Base-by-base conservation (phyloP, 2,329 filamentous ascomycete genomes). In the Diplodia mutila region DNA sequence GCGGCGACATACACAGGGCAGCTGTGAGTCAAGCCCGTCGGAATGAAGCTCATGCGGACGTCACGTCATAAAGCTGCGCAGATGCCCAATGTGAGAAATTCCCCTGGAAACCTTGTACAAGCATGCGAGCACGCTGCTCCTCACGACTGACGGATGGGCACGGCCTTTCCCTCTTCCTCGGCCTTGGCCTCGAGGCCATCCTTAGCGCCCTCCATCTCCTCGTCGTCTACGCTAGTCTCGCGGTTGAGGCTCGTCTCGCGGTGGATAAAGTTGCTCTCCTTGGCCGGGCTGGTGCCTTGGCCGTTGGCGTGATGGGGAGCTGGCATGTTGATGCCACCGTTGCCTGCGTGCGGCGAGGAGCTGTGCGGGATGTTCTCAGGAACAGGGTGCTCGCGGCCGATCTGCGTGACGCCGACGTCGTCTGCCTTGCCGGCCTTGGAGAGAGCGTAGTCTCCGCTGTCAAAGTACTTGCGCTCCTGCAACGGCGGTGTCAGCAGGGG, bases 371-470 rank as follows among this genome's bases (percentile, higher is more conserved):
- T 97, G 80, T 96, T 96, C 82, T 97, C 93, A 72, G 94, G 93
- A 63, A 94, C 90, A 66, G 95, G 95, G 80, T 99, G 95, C 82
- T 97, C 91, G 75, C 92, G 94, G 75, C 95, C 95, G 76, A 99
- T 92, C 76, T 91, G 91, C 77, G 94, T 97, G 69, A 97, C 92
- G 77, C 96, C 94, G 76, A 95, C 91, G 77, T 95, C 91, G 76
- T 94, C 92, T 79, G 93, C 93, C 84, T 98, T 98, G 81, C 95
- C 95, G 69, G 95, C 95, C 85, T 97, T 97, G 81, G 91, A 94
- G 83, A 97, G 91, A 77, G 94, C 94, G 76, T 97, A 97, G 84
- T 97, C 93, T 77, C 93, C 94, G 69, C 91, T 95, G 84, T 97
- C 93, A 81, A 97, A 97, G 84, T 97, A 97, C 84, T 80, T 99